Evolutionary conservation across 768 basidiomycete genomes (phyloP).

Genomic region (Tulasnella sp.): DNA sequence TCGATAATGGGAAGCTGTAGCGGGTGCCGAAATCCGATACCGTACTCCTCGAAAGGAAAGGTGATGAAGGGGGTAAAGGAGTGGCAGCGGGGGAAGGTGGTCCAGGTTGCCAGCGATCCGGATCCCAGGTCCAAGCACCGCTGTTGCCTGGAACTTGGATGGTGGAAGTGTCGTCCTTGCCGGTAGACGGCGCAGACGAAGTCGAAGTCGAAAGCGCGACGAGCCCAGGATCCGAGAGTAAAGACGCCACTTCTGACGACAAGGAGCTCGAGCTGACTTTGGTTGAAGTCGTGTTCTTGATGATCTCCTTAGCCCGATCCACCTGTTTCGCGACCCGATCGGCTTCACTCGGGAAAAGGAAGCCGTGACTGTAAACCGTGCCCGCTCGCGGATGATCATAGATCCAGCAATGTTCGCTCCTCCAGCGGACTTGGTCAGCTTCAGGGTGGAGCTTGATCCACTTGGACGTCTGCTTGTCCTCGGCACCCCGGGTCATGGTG

Average conservation of each 20-base stretch:
- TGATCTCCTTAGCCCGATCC: conserved; percentile 45
- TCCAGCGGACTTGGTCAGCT: conserved; percentile 75
- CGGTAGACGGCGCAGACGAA: conserved; percentile 37
- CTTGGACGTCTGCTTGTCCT: conserved; percentile 44
- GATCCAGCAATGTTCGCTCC: conserved; percentile 91
- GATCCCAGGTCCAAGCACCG: conserved; percentile 3
- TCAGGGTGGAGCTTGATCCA: conserved; percentile 47
- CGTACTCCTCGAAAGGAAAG: conserved; percentile 59
- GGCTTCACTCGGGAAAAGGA: conserved; percentile 87
- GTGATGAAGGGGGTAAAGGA: conserved; percentile 34
- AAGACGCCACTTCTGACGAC: not conserved
- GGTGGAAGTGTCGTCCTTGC: conserved; percentile 37
- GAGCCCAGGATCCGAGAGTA: not conserved
- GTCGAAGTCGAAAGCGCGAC: conserved; percentile 34
- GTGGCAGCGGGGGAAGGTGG: conserved; percentile 26
- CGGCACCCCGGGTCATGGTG: conserved; percentile 40
- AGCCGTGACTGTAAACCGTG: conserved; percentile 96
- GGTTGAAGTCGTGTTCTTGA: conserved; percentile 30
- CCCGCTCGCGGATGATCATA: conserved; percentile 95
- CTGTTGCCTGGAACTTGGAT: conserved; percentile 15
- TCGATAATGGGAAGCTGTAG: conserved; percentile 65
- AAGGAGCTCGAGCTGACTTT: not conserved
- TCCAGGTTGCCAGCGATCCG: conserved; percentile 12
- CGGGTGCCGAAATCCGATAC: conserved; percentile 80
- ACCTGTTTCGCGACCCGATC: conserved; percentile 58